Evolutionary conservation across 305 asterid species (phyloP), one percentile per base, ranked within the genome.

Genomic region (Fraxinus velutina): DNA sequence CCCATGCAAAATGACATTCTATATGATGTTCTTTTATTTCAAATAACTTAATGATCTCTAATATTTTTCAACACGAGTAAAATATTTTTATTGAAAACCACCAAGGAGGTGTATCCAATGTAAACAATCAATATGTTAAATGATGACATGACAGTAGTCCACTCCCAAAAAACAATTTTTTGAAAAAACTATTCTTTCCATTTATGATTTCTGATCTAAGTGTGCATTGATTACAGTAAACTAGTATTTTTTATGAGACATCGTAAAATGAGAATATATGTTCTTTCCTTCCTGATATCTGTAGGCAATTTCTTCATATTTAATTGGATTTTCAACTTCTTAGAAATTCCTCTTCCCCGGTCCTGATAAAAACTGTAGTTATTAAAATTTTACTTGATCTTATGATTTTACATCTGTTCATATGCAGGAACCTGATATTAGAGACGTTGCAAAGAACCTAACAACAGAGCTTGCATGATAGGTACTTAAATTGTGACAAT

Each of bases 211-310:
- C 27, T 55, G 24, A 55, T 55, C 24, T 5, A 55, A 55, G 22
- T 55, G 27, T 17, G 66, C 66, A 55, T 55, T 55, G 27, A n/a
- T 55, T 55, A 44, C 9, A 55, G 27, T 55, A n/a, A 55, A 55
- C 27, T 55, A 55, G 66, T 17, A n/a, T 8, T 55, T 17, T 55
- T 55, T 17, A 55, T 19, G 7, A 52, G 64, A 17, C 9, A 52
- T 17, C 5, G 3, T 52, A 52, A 55, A 55, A 55, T 55, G 27
- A 55, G 66, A 55, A 55, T 55, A 55, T 17, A 55, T 55, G 27
- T 55, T 55, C 32, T 76, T 83, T 76, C 77, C 83, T 32, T 47
- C 4, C 19, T 47, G 60, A 52, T n/a, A 52, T 52, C 64, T 52
- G 64, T 17, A 52, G 24, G 66, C 66, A 17, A 55, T 55, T 55